Percentiles rank a stretch among this genome's conserved stretches.
phyloP scores from a whole-genome alignment of 2,329 filamentous ascomycete species.

The Clarireedia monteithiana region DNA sequence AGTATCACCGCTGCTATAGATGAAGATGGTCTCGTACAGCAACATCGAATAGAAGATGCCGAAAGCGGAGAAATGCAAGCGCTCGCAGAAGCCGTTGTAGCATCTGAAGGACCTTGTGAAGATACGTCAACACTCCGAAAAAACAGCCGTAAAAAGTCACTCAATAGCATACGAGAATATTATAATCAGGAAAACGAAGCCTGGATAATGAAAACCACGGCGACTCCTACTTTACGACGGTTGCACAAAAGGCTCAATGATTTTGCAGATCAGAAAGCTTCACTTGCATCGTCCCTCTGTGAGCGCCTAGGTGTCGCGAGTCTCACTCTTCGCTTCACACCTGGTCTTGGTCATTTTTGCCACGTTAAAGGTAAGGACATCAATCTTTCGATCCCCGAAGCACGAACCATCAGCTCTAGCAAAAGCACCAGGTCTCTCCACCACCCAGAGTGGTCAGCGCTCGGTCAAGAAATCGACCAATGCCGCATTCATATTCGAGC shows the following conservation, averaged over 20 bases:
- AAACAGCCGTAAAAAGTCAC: conserved; percentile 34
- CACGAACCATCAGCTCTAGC: conserved; percentile 63
- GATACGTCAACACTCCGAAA: conserved; percentile 42
- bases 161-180: conserved; percentile 43
- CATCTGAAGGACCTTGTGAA: conserved; percentile 53
- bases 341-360: conserved; percentile 80
- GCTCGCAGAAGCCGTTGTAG: conserved; percentile 64
- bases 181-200: conserved; percentile 53
- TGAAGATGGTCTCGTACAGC: conserved; percentile 78
- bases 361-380: conserved; percentile 80
- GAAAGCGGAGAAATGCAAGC: conserved; percentile 63
- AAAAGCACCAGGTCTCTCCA: conserved; percentile 83
- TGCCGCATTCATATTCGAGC: conserved; percentile 67
- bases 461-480: conserved; percentile 75
- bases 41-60: conserved; percentile 69
- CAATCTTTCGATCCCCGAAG: conserved; percentile 21
- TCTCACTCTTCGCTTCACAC: conserved; percentile 77
- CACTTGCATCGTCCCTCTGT: conserved; percentile 54
- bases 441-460: conserved; percentile 70
- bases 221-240: conserved; percentile 55
- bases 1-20: conserved; percentile 76
- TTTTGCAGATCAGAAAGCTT: conserved; percentile 51
- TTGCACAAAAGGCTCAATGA: conserved; percentile 61
- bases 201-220: conserved; percentile 60
- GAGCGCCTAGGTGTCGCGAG: conserved; percentile 52